Evolutionary conservation across 2,329 filamentous ascomycete species (phyloP), one percentile per base, ranked within the genome.

Genomic region (Cladosporium sp.): DNA sequence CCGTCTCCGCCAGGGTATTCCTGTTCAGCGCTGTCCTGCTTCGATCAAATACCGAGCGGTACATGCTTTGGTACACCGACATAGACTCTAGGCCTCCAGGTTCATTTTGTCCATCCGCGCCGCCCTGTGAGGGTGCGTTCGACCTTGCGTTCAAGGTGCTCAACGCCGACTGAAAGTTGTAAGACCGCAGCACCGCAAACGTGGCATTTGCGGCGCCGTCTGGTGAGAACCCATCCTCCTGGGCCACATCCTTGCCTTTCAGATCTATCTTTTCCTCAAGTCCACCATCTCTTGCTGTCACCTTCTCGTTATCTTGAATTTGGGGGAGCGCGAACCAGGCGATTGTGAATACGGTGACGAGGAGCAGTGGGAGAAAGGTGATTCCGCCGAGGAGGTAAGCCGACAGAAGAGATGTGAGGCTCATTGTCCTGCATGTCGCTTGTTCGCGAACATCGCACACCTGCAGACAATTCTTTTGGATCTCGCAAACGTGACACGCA

Each of bases 41-140:
- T 62, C 92, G 81, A 60, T 95, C 90, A 66, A 98, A 97, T 54
- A 98, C 85, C 67, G 87, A 95, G 65, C 90, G 78, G 71, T 98
- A 98, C 89, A 98, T 96, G 67, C 86, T 86, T 77, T 97, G 93
- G 69, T 97, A 97, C 32, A 98, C 92, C 67, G 92, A 96, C 50
- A 51, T 47, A 8, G 41, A 46, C 36, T 51, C 49, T 19, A 87
- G 90, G 63, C 89, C 95, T 50, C 90, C 86, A 36, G 53, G 55
- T 15, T 52, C 52, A 25, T 30, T 40, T 9, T 32, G 50, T 2
- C 20, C 47, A 3, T 59, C 55, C 19, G 42, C 53, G 9, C 15
- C 46, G 9, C 38, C 50, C 32, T 46, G 51, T 3, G 50, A 52
- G 20, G 54, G 53, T n/a, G 48, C 30, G 39, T 53, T 57, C n/a